Conservation (phyloP, 495 filamentous ascomycete genomes). For the Penicillium lividum region DNA sequence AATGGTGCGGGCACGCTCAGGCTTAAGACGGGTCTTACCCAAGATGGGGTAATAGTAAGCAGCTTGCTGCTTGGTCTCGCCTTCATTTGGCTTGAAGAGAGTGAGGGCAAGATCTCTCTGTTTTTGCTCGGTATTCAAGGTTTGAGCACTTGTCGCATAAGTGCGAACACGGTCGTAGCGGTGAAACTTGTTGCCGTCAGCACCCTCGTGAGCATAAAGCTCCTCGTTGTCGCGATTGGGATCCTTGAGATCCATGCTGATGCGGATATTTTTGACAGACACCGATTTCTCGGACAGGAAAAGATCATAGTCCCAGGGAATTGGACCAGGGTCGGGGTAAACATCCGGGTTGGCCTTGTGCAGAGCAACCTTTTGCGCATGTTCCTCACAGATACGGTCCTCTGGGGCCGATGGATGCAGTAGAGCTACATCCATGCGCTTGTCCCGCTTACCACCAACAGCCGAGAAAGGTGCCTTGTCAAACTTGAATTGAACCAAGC, state of each 20-base stretch:
- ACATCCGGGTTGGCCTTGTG: conserved; percentile 62
- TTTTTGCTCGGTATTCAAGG: conserved; percentile 54
- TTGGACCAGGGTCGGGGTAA: conserved; percentile 59
- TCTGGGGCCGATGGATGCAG: conserved; percentile 65
- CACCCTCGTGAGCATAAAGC: conserved; percentile 61
- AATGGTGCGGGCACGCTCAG: conserved; percentile 52
- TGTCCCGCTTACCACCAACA: conserved; percentile 63
- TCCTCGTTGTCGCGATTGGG: conserved; percentile 64
- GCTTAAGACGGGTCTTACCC: conserved; percentile 64
- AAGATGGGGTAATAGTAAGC: conserved; percentile 91
- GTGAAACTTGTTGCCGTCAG: conserved; percentile 55
- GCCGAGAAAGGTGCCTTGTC: conserved; percentile 71
- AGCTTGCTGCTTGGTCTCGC: conserved; percentile 57
- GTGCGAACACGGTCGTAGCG: conserved; percentile 74
- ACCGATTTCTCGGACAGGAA: conserved; percentile 64
- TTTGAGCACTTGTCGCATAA: conserved; percentile 77
- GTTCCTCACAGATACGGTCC: conserved; percentile 45
- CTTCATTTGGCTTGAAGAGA: conserved; percentile 60
- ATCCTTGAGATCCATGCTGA: conserved; percentile 71
- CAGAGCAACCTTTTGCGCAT: conserved; percentile 55
- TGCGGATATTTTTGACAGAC: conserved; percentile 62
- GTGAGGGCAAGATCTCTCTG: conserved; percentile 62
- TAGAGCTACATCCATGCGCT: conserved; percentile 76
- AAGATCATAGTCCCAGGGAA: conserved; percentile 76
- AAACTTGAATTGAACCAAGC: conserved; percentile 89